A percentile compares a stretch with the other conserved stretches of the same genome.
These are phyloP conservation scores for Lactarius tabidus DNA, from an alignment of 768 basidiomycete species.

Conservation along the genomic window DNA sequence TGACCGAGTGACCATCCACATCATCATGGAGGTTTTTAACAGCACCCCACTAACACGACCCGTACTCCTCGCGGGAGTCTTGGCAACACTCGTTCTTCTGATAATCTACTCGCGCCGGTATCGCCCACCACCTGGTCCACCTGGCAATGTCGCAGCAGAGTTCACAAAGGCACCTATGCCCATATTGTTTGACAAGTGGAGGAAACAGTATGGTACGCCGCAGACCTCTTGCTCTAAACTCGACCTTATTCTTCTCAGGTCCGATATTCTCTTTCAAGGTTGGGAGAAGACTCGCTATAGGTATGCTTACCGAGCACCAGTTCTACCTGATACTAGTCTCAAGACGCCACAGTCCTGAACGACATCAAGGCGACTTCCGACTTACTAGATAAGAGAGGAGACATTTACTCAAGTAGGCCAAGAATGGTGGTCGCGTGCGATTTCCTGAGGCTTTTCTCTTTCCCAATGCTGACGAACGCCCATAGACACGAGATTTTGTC, in stretches of 20 bases:
- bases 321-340: neutral
- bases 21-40: neutral
- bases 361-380: constrained; percentile 5
- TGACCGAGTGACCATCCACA: too few species aligned
- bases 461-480: neutral
- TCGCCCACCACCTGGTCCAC: constrained; percentile 15
- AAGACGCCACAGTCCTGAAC: constrained; percentile 12
- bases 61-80: neutral
- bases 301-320: neutral
- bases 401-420: constrained; percentile 23
- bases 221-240: neutral
- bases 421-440: constrained; percentile 20
- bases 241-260: constrained; percentile 1
- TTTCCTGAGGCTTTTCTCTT: neutral
- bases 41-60: neutral
- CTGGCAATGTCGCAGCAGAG: constrained; percentile 4
- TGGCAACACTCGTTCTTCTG: neutral
- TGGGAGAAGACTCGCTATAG: constrained; percentile 9
- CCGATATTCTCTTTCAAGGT: constrained; percentile 19
- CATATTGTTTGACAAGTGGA: constrained; percentile 4
- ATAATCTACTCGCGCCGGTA: neutral
- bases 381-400: constrained; percentile 21
- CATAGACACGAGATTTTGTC: constrained; percentile 22
- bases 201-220: constrained; percentile 7
- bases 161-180: constrained; percentile 1